Evolutionary conservation across 2,329 filamentous ascomycete species (phyloP).

Genomic region (Scytalidium sp.): DNA sequence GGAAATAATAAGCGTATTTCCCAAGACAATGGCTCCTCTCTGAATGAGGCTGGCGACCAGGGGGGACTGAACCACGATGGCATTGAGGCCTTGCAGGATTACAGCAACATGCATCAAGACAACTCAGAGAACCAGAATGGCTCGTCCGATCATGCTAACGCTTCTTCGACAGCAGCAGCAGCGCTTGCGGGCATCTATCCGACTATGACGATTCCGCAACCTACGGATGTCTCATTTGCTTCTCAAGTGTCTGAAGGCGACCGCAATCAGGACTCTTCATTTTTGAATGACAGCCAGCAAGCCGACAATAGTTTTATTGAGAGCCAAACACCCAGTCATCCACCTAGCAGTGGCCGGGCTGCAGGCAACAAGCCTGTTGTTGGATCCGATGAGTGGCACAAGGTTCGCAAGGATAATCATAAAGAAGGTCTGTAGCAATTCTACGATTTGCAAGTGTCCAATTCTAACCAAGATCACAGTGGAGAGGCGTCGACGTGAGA

Average conservation of each 20-base stretch:
- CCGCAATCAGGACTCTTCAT: slow-evolving; percentile 31
- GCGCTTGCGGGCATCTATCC: slow-evolving; percentile 36
- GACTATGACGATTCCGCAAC: slow-evolving; percentile 53
- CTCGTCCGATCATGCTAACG: slow-evolving; percentile 41
- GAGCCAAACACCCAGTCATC: slow-evolving; percentile 42
- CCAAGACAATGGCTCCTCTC: slow-evolving; percentile 19
- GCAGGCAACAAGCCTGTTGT: slow-evolving; percentile 71
- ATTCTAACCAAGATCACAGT: slow-evolving; percentile 52
- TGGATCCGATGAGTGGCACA: slow-evolving; percentile 98
- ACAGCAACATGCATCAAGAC: slow-evolving; percentile 39
- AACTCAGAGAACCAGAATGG: slow-evolving; percentile 49
- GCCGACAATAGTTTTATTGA: slow-evolving; percentile 31
- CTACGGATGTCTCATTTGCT: slow-evolving; percentile 51
- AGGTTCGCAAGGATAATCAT: slow-evolving; percentile 94
- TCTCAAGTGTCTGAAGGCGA: slow-evolving; percentile 38
- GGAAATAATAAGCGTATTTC: slow-evolving; percentile 30
- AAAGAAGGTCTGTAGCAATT: slow-evolving; percentile 75
- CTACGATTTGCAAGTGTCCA: neutral
- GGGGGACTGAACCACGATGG: slow-evolving; percentile 20
- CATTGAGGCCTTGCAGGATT: slow-evolving; percentile 31
- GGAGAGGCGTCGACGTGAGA: slow-evolving; percentile 92
- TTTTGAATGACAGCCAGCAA: slow-evolving; percentile 34
- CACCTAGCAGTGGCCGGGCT: slow-evolving; percentile 25
- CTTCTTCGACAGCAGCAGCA: slow-evolving; percentile 58
- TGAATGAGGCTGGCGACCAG: slow-evolving; percentile 18